Conservation (phyloP, 2,329 filamentous ascomycete species). For the Dothidotthia symphoricarpi region DNA sequence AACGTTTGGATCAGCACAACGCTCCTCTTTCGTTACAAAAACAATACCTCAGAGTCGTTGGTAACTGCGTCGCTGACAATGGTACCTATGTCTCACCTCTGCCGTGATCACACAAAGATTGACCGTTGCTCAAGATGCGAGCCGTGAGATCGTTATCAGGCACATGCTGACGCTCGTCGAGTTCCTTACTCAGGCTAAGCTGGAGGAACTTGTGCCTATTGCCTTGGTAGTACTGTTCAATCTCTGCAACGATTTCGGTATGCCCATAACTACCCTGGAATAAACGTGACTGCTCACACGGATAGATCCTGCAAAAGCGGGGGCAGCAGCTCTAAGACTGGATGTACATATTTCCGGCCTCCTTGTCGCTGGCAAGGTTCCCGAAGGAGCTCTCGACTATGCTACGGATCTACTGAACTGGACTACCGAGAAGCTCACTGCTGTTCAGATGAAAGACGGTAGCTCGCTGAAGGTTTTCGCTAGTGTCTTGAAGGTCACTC, state of each 20-base stretch:
- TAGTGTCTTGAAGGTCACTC: conserved; percentile 26
- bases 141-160: conserved; percentile 29
- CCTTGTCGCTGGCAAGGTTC: conserved; percentile 26
- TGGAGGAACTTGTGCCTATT: conserved; percentile 24
- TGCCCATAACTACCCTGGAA: not conserved
- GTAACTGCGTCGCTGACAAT: conserved; percentile 41
- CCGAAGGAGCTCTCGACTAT: conserved; percentile 35
- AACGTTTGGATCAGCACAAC: conserved; percentile 22
- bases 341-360: conserved; percentile 30
- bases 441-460: conserved; percentile 33
- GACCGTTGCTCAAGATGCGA: conserved; percentile 29
- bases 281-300: conserved; percentile 13
- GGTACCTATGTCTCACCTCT: conserved; percentile 15
- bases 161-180: conserved; percentile 27
- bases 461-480: conserved; percentile 30
- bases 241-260: conserved; percentile 45
- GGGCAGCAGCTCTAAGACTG: conserved; percentile 35
- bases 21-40: conserved; percentile 23
- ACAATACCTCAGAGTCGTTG: conserved; percentile 40
- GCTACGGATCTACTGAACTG: conserved; percentile 37
- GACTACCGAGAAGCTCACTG: conserved; percentile 38
- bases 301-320: conserved; percentile 36
- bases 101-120: conserved; percentile 4
- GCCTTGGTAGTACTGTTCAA: conserved; percentile 47
- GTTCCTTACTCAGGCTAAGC: conserved; percentile 16